Conservation (phyloP, 108 stramenopile species). For the Tribonema minus region DNA sequence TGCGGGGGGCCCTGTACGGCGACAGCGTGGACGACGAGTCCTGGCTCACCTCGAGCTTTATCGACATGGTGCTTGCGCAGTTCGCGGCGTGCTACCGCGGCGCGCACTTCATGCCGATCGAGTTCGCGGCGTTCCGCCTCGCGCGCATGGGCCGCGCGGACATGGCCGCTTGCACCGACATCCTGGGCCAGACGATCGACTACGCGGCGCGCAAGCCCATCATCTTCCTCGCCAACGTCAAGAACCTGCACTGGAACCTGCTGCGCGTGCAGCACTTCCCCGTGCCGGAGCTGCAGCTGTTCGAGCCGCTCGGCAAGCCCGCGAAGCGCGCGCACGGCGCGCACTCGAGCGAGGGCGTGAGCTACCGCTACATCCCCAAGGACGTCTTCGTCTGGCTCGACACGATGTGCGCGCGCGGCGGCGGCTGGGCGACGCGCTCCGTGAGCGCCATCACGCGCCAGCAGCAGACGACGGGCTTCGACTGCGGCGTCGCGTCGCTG, state of each 20-base stretch:
- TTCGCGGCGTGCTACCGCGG: slow-evolving; percentile 40
- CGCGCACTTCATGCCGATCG: slow-evolving; percentile 49
- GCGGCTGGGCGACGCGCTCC: slow-evolving; percentile 24
- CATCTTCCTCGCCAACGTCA: slow-evolving; percentile 51
- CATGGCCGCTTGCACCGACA: slow-evolving; percentile 9
- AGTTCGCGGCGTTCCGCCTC: slow-evolving; percentile 42
- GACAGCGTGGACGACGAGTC: slow-evolving; percentile 42
- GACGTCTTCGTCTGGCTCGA: slow-evolving; percentile 52
- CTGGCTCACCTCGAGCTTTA: slow-evolving; percentile 49
- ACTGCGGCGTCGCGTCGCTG: slow-evolving; percentile 56
- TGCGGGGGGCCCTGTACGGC: slow-evolving; percentile 13
- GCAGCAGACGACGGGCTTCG: slow-evolving; percentile 55
- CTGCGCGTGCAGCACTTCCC: slow-evolving; percentile 47
- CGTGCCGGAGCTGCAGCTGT: slow-evolving; percentile 54
- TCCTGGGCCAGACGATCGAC: slow-evolving; percentile 38
- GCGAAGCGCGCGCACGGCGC: slow-evolving; percentile 17
- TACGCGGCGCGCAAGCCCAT: slow-evolving; percentile 30
- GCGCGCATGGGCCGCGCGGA: slow-evolving; percentile 7
- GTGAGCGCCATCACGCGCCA: slow-evolving; percentile 39
- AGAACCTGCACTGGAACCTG: slow-evolving; percentile 58
- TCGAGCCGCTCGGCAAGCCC: slow-evolving; percentile 56
- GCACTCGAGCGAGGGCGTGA: slow-evolving; percentile 1
- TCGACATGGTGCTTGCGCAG: slow-evolving; percentile 49
- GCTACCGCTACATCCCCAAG: slow-evolving; percentile 45
- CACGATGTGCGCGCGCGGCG: slow-evolving; percentile 15